phyloP scores from a whole-genome alignment of 1,284 basidiomycete genomes.

The Coniferiporia sulphurascens region DNA sequence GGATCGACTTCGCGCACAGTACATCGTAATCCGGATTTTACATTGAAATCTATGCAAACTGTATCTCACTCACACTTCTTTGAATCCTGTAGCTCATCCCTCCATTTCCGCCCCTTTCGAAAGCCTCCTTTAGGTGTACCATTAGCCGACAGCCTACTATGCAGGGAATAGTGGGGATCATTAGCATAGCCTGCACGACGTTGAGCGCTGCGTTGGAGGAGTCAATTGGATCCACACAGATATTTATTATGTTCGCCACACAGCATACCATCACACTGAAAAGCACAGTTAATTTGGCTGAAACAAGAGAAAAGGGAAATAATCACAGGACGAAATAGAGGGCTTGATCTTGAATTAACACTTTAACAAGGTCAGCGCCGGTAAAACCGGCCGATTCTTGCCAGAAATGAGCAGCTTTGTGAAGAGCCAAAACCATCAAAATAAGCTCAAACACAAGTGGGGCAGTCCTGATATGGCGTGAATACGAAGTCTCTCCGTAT shows the following conservation, averaged over 20 bases:
- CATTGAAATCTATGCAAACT: too few species aligned
- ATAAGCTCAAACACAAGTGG: slow-evolving; percentile 4
- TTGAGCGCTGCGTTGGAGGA: neutral
- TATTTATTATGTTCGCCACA: neutral
- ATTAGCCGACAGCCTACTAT: neutral
- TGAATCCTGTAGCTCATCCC: neutral
- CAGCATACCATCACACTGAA: neutral
- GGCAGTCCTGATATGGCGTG: neutral
- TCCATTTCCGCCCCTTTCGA: neutral
- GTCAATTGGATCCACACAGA: neutral
- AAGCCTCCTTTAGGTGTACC: neutral
- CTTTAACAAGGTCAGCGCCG: neutral
- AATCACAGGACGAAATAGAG: slow-evolving; percentile 7
- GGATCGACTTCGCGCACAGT: too few species aligned
- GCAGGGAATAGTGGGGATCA: neutral
- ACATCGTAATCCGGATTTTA: too few species aligned
- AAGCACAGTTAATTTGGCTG: neutral
- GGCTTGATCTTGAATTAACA: neutral
- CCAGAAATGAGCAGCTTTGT: neutral
- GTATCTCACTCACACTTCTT: neutral
- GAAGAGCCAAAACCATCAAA: slow-evolving; percentile 4
- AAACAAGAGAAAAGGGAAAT: neutral
- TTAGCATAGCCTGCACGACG: neutral
- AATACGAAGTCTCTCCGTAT: too few species aligned
- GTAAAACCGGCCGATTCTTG: neutral